Base-by-base conservation (phyloP, 176 grass and related monocot species). In the Phoenix dactylifera region DNA sequence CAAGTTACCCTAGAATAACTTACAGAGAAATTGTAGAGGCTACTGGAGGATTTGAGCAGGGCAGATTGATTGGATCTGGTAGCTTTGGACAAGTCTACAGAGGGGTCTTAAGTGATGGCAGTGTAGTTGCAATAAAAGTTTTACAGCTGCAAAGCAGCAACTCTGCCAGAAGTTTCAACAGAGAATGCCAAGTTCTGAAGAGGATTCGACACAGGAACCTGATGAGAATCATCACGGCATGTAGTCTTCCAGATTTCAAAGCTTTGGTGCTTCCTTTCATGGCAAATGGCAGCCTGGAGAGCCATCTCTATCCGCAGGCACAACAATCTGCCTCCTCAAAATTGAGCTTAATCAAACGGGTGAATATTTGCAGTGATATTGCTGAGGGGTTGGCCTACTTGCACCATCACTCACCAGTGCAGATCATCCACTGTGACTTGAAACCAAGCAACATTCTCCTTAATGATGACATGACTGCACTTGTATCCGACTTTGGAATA, bases 341-440 rank as follows among this genome's bases (percentile, higher is more conserved):
- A 23, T 56, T 86, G 26, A 79, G 73, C 52, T 22, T 86, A 17
- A 24, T 81, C 22, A 76, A 89, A 74, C 75, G 86, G 19, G 80
- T 95, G 52, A 86, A 95, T 63, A 87, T 95, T 79, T 95, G 90
- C 73, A 89, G 90, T 60, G 83, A 95, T 74, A 76, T 95, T 30
- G 90, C 90, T 2, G 90, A 95, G 57, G 90, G 90, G 19, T 81
- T 95, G 74, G 79, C 86, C 4, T 95, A 95, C 70, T 79, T 95
- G 68, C 90, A 95, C 60, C 90, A 95, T 76, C 83, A 95, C 66
- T 90, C 86, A 6, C 90, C 90, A 0, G 83, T 89, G 22, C 86
- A 89, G 74, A 82, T 95, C 71, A 85, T 95, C 70, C 90, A 95
- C 53, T 95, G 90, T 7, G 90, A 95, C 56, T 83, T 95, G 72